These are phyloP conservation scores for Cordyceps cateniannulata DNA, from an alignment of 2,329 filamentous ascomycete species.

Conservation along the genomic window DNA sequence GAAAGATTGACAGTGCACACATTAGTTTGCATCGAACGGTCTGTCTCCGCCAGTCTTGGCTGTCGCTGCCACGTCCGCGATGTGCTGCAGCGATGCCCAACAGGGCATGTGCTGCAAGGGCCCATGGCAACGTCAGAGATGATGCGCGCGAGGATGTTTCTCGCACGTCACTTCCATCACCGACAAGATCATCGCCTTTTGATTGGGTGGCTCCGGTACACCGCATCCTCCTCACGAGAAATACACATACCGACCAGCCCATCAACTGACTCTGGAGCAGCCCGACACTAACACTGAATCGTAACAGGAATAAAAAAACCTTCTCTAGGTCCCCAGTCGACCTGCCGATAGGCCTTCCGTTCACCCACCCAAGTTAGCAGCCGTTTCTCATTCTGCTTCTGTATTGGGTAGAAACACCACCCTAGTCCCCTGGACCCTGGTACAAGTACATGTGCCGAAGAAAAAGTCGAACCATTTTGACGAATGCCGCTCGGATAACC, in stretches of 20 bases:
- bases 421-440: neutral
- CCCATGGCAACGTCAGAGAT: neutral
- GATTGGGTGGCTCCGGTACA: neutral
- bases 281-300: neutral
- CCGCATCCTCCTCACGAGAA: no score
- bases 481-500: neutral
- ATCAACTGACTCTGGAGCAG: neutral
- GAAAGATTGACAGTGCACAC: neutral
- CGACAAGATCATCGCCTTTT: neutral
- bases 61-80: neutral
- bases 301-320: neutral
- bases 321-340: neutral
- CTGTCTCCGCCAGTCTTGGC: conserved; percentile 3
- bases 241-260: neutral
- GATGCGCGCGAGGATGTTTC: neutral
- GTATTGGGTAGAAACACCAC: neutral
- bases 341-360: neutral
- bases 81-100: conserved; percentile 2
- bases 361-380: neutral
- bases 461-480: conserved; percentile 3
- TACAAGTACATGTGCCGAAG: neutral
- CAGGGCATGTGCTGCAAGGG: neutral
- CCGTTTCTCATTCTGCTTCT: neutral
- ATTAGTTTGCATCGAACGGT: conserved; percentile 4
- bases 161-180: neutral